Percentiles rank a stretch among this genome's conserved stretches.
phyloP scores from a whole-genome alignment of 129 eudicot species.

The Mikania micrantha region DNA sequence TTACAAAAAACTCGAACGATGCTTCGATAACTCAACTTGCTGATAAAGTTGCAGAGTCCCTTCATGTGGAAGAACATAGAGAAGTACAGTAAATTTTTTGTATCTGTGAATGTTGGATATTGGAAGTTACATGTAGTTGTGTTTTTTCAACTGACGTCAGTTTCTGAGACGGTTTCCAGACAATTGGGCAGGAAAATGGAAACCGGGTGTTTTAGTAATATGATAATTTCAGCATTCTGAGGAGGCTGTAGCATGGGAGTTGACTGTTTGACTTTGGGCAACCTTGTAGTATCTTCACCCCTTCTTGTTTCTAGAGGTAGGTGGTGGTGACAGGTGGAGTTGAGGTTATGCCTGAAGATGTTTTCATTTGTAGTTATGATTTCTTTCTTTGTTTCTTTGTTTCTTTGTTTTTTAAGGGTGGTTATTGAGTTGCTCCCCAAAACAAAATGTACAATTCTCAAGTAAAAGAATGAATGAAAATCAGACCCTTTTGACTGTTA shows the following conservation, averaged over 20 bases:
- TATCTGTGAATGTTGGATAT: slow-evolving; percentile 19
- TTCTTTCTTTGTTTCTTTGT: neutral
- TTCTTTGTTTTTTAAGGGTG: slow-evolving; percentile 24
- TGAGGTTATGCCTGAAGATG: slow-evolving; percentile 20
- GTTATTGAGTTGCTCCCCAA: slow-evolving; percentile 28
- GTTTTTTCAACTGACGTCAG: slow-evolving; percentile 20
- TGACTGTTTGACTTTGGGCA: slow-evolving; percentile 26
- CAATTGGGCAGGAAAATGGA: slow-evolving; percentile 6
- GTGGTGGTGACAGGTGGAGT: slow-evolving; percentile 27
- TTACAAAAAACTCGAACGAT: slow-evolving; percentile 32
- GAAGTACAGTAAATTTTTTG: slow-evolving; percentile 26
- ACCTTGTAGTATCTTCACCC: slow-evolving; percentile 16
- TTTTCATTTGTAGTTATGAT: slow-evolving; percentile 8
- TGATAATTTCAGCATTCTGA: slow-evolving; percentile 2
- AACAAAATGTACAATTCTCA: slow-evolving; percentile 34
- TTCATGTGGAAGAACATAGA: slow-evolving; percentile 51
- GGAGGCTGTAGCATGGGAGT: slow-evolving; percentile 16
- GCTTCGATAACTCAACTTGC: slow-evolving; percentile 50
- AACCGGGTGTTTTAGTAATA: slow-evolving; percentile 17
- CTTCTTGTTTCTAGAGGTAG: slow-evolving; percentile 27
- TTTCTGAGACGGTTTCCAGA: slow-evolving; percentile 8
- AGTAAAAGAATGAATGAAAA: slow-evolving; percentile 26
- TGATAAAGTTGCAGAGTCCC: slow-evolving; percentile 51
- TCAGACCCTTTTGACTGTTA: neutral
- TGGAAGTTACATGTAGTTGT: slow-evolving; percentile 6